Conservation (phyloP, 179 eudicot genomes). For the Beta corolliflora region DNA sequence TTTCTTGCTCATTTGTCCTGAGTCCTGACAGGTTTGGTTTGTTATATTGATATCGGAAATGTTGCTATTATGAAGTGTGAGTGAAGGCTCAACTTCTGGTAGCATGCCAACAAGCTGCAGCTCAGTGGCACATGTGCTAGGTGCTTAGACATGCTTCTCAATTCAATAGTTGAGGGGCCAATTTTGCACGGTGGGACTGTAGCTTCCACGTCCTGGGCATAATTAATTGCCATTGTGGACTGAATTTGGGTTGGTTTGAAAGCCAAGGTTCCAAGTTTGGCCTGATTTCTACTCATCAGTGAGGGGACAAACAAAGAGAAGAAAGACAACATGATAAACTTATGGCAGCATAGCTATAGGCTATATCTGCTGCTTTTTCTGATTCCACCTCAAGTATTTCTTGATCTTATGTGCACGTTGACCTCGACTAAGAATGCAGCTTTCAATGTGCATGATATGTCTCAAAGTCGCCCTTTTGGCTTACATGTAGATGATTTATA, state of each 20-base stretch:
- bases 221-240: neutral
- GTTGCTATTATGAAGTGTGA: neutral
- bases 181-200: neutral
- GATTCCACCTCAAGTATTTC: neutral
- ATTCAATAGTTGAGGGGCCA: too few species aligned
- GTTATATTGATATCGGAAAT: neutral
- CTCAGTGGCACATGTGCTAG: neutral
- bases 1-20: slow-evolving; percentile 1
- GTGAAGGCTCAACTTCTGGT: slow-evolving; percentile 1
- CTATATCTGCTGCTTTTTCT: neutral
- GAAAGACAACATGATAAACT: neutral
- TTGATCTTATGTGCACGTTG: neutral
- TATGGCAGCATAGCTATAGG: neutral
- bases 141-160: neutral
- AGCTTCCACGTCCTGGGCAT: neutral
- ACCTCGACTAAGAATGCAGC: neutral
- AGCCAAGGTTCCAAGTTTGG: neutral
- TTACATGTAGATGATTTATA: slow-evolving; percentile 5
- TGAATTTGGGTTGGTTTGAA: too few species aligned
- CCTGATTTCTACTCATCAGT: neutral
- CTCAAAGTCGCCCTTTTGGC: neutral
- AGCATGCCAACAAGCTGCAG: neutral
- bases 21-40: neutral
- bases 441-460: neutral
- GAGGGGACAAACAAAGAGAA: neutral